These are phyloP conservation scores for Cryoendolithus antarcticus DNA, from an alignment of 2,329 filamentous ascomycete genomes.

Conservation along the genomic window DNA sequence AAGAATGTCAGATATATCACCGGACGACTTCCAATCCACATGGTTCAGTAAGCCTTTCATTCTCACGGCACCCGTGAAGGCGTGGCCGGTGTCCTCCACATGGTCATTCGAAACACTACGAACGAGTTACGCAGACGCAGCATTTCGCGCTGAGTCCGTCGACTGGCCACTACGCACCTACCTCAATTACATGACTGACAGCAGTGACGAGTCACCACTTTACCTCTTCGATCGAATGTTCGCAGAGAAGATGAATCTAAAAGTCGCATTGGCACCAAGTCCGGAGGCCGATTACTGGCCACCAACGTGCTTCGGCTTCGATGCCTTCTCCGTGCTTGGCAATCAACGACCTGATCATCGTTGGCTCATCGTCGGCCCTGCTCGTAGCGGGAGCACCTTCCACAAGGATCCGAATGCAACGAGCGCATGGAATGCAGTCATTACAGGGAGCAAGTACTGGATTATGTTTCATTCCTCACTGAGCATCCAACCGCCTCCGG, in stretches of 20 bases:
- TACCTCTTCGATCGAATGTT: slow-evolving; percentile 88
- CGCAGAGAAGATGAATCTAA: slow-evolving; percentile 69
- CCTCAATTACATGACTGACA: slow-evolving; percentile 67
- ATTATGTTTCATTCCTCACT: slow-evolving; percentile 82
- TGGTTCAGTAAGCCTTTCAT: slow-evolving; percentile 82
- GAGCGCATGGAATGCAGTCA: slow-evolving; percentile 86
- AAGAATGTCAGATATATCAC: slow-evolving; percentile 55
- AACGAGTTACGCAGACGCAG: slow-evolving; percentile 49
- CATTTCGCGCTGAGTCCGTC: slow-evolving; percentile 83
- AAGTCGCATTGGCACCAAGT: slow-evolving; percentile 30
- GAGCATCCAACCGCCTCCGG: slow-evolving; percentile 57
- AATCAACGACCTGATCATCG: slow-evolving; percentile 70
- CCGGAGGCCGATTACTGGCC: slow-evolving; percentile 56
- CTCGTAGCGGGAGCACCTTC: slow-evolving; percentile 81
- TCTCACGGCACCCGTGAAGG: slow-evolving; percentile 64
- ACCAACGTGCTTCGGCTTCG: slow-evolving; percentile 72
- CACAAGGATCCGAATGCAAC: slow-evolving; percentile 68
- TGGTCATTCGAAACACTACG: slow-evolving; percentile 65
- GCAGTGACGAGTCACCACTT: slow-evolving; percentile 72
- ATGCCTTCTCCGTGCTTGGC: slow-evolving; percentile 70
- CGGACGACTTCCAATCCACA: slow-evolving; percentile 57
- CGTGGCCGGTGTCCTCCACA: slow-evolving; percentile 63
- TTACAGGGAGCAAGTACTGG: slow-evolving; percentile 91
- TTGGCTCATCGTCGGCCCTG: slow-evolving; percentile 86
- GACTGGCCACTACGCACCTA: slow-evolving; percentile 84